These are phyloP conservation scores for Backusella australiensis DNA, from an alignment of 192 early-diverging fungal genomes.

Conservation along the genomic window DNA sequence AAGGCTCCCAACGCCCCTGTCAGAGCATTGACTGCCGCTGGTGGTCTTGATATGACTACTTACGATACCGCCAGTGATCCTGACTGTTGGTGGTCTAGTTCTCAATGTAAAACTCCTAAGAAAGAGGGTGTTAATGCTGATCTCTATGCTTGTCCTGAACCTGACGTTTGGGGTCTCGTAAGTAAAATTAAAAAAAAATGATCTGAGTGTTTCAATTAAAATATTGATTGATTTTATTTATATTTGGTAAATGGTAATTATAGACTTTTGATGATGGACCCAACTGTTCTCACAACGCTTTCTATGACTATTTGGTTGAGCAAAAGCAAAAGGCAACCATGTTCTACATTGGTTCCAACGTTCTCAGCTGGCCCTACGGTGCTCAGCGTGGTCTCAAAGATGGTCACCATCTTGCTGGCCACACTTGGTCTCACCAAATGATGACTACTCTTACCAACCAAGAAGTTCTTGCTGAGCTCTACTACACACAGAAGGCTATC, in stretches of 20 bases:
- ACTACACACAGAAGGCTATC: constrained; percentile 49
- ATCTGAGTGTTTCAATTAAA: background rate
- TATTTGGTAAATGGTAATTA: background rate
- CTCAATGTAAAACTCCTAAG: constrained; percentile 39
- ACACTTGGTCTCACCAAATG: constrained; percentile 61
- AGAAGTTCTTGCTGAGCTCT: constrained; percentile 57
- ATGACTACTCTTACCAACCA: constrained; percentile 49
- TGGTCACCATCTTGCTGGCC: constrained; percentile 63
- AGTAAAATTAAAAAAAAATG: constrained; percentile 14
- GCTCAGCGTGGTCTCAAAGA: constrained; percentile 46
- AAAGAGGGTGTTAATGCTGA: constrained; percentile 33
- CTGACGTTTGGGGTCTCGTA: constrained; percentile 47
- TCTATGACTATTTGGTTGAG: constrained; percentile 45
- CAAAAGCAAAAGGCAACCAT: constrained; percentile 57
- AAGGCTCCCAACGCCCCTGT: constrained; percentile 36
- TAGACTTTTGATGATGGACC: constrained; percentile 69
- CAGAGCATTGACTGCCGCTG: constrained; percentile 17
- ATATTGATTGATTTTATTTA: background rate
- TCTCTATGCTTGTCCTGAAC: constrained; percentile 34
- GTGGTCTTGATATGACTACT: constrained; percentile 29
- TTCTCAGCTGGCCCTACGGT: constrained; percentile 42
- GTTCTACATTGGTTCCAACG: constrained; percentile 64
- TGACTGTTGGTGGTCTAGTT: constrained; percentile 50
- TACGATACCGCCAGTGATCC: constrained; percentile 23
- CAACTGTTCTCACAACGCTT: constrained; percentile 39